Conservation (phyloP, 2,329 filamentous ascomycete species). For the Bisporella sp. region DNA sequence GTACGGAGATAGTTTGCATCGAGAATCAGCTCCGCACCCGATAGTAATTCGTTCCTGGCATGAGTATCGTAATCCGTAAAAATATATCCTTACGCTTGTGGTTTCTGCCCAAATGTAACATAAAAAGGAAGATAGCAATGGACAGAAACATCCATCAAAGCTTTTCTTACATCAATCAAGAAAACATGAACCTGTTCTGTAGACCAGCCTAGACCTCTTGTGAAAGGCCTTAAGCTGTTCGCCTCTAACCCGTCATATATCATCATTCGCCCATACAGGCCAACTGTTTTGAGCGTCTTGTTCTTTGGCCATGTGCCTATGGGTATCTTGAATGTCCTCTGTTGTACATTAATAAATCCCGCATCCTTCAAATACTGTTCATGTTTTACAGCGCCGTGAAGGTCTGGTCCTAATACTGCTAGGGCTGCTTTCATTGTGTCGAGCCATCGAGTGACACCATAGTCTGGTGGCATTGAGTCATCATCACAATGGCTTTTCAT, state of each 20-base stretch:
- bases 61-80: too few relatives aligned
- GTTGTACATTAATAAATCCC: constrained; percentile 5
- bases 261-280: constrained; percentile 44
- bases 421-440: constrained; percentile 3
- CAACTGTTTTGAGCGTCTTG: constrained; percentile 42
- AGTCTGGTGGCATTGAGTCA: constrained; percentile 4
- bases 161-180: constrained; percentile 5
- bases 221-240: constrained; percentile 41
- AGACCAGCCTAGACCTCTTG: constrained; percentile 3
- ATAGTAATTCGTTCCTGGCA: too few relatives aligned
- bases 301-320: constrained; percentile 39
- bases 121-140: neutral
- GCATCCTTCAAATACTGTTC: constrained; percentile 3
- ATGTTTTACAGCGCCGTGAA: constrained; percentile 1
- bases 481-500: constrained; percentile 4
- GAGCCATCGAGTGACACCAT: constrained; percentile 1
- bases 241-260: constrained; percentile 43
- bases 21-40: too few relatives aligned
- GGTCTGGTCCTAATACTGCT: constrained; percentile 5
- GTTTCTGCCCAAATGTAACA: neutral
- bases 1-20: too few relatives aligned
- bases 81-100: neutral
- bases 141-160: constrained; percentile 1
- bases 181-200: constrained; percentile 5
- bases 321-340: constrained; percentile 34